Percentiles rank a stretch among this genome's conserved stretches.
Evolutionary conservation across 2,329 filamentous ascomycete species (phyloP).

Genomic region (Sporothrix humicola): DNA sequence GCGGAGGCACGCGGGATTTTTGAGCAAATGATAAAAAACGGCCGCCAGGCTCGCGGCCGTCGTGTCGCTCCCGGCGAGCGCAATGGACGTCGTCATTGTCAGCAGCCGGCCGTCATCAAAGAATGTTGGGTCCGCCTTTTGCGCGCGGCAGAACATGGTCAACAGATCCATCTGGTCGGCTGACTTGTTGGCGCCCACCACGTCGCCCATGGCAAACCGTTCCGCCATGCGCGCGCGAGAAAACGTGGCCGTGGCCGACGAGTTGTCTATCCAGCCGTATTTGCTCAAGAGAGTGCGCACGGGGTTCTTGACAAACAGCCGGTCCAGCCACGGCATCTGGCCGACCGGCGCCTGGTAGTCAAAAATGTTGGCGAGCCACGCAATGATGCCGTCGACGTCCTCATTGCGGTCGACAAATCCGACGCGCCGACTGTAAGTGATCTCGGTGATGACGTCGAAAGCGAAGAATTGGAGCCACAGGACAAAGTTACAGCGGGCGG

Average conservation of each 20-base stretch:
- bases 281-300: constrained; percentile 43
- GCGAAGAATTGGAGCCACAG: constrained; percentile 56
- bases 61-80: constrained; percentile 43
- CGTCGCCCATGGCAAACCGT: constrained; percentile 2
- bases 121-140: constrained; percentile 8
- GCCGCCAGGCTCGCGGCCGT: constrained; percentile 40
- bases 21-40: constrained; percentile 40
- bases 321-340: constrained; percentile 39
- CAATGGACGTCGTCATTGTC: constrained; percentile 44
- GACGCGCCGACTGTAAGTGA: constrained; percentile 56
- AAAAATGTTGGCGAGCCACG: constrained; percentile 38
- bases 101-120: constrained; percentile 28
- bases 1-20: constrained; percentile 9
- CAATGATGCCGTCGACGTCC: constrained; percentile 54
- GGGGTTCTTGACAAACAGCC: constrained; percentile 40
- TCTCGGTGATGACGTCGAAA: constrained; percentile 58
- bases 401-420: constrained; percentile 53
- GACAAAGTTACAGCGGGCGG: constrained; percentile 46
- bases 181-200: neutral
- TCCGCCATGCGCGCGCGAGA: constrained; percentile 37
- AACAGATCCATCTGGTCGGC: constrained; percentile 41
- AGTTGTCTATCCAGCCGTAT: constrained; percentile 49
- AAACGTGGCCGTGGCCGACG: constrained; percentile 35
- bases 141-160: constrained; percentile 36
- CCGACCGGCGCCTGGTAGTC: constrained; percentile 43